phyloP scores from a whole-genome alignment of 169 alveolate species.

The Plasmodium falciparum region DNA sequence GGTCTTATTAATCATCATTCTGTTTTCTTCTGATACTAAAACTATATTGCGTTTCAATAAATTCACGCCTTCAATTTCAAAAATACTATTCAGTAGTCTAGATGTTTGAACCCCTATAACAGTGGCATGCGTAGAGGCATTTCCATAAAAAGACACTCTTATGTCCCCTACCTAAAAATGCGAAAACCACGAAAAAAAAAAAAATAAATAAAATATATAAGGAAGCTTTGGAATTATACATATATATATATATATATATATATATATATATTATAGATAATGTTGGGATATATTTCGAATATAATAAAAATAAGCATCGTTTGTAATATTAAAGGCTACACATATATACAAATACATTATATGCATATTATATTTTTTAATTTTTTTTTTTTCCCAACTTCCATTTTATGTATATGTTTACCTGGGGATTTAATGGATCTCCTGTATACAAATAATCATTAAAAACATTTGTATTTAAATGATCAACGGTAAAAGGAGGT shows the following conservation, averaged over 20 bases:
- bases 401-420: not conserved
- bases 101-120: constrained; percentile 61
- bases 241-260: no score
- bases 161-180: constrained; percentile 57
- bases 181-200: no score
- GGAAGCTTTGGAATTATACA: no score
- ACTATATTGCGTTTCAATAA: constrained; percentile 26
- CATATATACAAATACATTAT: no score
- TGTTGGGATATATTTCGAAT: no score
- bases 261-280: no score
- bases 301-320: no score
- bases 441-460: constrained; percentile 86
- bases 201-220: no score
- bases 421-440: constrained; percentile 86
- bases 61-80: constrained; percentile 69
- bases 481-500: constrained; percentile 81
- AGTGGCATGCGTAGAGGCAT: constrained; percentile 73
- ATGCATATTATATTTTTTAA: no score
- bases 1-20: constrained; percentile 70
- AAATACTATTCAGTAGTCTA: constrained; percentile 45
- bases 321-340: no score
- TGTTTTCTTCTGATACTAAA: constrained; percentile 65
- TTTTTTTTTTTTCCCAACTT: not conserved
- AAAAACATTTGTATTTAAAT: constrained; percentile 83
- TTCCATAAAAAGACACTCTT: constrained; percentile 70